These are phyloP conservation scores for Hanseniaspora hatyaiensis DNA, from an alignment of 805 yeast genomes.

Conservation along the genomic window DNA sequence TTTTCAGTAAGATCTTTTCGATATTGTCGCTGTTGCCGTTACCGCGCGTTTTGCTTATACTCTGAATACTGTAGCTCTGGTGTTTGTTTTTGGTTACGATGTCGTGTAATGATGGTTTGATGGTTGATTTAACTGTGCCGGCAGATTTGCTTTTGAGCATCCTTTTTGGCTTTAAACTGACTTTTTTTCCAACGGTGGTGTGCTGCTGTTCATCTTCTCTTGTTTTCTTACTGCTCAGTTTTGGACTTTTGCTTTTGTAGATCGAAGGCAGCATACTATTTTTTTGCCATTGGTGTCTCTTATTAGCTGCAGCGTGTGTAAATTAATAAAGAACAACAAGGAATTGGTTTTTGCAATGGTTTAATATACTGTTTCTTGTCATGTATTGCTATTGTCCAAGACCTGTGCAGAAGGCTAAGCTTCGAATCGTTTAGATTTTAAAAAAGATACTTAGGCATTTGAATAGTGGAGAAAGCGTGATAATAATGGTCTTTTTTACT, in stretches of 20 bases:
- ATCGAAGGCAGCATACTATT: constrained; percentile 1
- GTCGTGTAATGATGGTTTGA: constrained; percentile 1
- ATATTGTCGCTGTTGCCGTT: not conserved
- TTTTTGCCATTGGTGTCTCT: not conserved
- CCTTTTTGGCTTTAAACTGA: not conserved
- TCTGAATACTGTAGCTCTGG: not conserved
- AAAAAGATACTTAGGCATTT: too few relatives aligned
- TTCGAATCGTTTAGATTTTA: too few relatives aligned
- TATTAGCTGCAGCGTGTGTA: too few relatives aligned
- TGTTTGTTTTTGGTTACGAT: not conserved
- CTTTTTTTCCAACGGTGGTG: too few relatives aligned
- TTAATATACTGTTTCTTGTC: too few relatives aligned
- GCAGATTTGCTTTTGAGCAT: not conserved
- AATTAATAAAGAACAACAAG: too few relatives aligned
- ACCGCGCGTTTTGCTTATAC: not conserved
- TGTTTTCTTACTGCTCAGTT: not conserved
- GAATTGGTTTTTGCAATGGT: too few relatives aligned
- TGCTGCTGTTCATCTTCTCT: not conserved
- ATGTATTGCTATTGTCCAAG: too few relatives aligned
- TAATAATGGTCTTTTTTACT: too few relatives aligned
- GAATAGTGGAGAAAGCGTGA: too few relatives aligned
- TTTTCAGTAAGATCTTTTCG: not conserved
- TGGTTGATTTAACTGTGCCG: not conserved
- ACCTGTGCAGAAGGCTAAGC: too few relatives aligned
- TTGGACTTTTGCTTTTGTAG: not conserved